phyloP scores from a whole-genome alignment of 208 protist species.

The Leishmania lainsoni region DNA sequence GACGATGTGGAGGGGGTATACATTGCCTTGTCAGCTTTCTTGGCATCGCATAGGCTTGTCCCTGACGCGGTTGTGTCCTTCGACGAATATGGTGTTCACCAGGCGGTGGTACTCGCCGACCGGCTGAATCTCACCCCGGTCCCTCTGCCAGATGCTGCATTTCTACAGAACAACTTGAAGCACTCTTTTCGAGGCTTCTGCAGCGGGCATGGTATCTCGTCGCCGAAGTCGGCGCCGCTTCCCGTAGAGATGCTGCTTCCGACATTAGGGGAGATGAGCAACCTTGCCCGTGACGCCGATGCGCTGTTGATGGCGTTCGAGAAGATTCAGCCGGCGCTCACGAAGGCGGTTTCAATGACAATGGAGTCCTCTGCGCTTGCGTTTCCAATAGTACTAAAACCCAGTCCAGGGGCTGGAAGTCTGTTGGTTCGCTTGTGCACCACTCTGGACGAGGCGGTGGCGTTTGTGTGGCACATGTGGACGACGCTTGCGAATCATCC shows the following conservation, averaged over 20 bases:
- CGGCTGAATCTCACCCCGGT: constrained; percentile 29
- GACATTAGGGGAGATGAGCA: background rate
- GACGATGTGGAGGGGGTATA: constrained; percentile 41
- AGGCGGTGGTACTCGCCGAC: constrained; percentile 49
- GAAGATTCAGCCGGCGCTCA: background rate
- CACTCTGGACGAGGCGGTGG: constrained; percentile 44
- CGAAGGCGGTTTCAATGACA: background rate
- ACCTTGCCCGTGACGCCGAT: background rate
- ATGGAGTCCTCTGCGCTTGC: background rate
- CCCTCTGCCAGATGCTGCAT: constrained; percentile 51
- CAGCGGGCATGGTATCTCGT: constrained; percentile 30
- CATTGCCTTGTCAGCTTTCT: constrained; percentile 33
- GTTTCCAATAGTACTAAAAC: constrained; percentile 79
- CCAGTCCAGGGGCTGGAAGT: constrained; percentile 77
- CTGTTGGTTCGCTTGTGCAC: constrained; percentile 48
- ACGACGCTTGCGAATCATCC: constrained; percentile 37
- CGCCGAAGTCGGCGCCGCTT: constrained; percentile 33
- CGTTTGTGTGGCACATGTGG: constrained; percentile 55
- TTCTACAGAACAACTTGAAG: constrained; percentile 65
- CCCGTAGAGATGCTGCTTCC: constrained; percentile 6
- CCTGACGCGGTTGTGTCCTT: constrained; percentile 78
- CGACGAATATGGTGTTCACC: constrained; percentile 86
- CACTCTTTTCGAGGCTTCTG: constrained; percentile 61
- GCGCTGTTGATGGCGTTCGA: background rate
- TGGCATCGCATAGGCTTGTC: constrained; percentile 15